Evolutionary conservation across 805 yeast species (phyloP).

Genomic region (Yamadazyma olivae): DNA sequence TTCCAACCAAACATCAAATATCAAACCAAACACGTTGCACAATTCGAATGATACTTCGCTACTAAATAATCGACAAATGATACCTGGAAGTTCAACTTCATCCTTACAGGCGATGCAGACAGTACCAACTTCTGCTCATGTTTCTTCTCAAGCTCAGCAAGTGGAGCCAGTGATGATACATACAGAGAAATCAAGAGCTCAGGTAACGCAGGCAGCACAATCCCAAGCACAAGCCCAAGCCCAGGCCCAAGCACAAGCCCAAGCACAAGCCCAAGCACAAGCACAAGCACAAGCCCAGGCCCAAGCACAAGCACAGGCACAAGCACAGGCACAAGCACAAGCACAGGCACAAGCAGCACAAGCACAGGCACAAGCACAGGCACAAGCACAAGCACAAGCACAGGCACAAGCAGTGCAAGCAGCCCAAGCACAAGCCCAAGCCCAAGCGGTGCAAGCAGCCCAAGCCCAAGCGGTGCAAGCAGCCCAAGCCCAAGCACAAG

Average conservation of each 20-base stretch:
- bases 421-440: conserved; percentile 6
- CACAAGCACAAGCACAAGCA: conserved; percentile 1
- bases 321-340: conserved; percentile 1
- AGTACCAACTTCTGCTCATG: too few species aligned
- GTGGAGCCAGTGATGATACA: too few species aligned
- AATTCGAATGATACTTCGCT: too few species aligned
- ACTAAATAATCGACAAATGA: too few species aligned
- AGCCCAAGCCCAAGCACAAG: not conserved
- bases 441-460: conserved; percentile 3
- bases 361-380: conserved; percentile 1
- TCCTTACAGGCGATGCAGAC: too few species aligned
- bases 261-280: not conserved
- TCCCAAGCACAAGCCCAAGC: conserved; percentile 1
- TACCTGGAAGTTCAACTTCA: too few species aligned
- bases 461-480: not conserved
- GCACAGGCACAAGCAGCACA: conserved; percentile 1
- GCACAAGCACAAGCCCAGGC: conserved; percentile 1
- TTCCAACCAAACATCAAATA: too few species aligned
- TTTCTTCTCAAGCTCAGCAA: too few species aligned
- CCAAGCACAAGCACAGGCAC: not conserved
- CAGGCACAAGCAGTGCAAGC: conserved; percentile 6
- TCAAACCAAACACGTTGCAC: too few species aligned
- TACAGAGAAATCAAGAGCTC: too few species aligned
- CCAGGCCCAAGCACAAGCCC: too few species aligned
- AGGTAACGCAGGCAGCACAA: conserved; percentile 5